Evolutionary conservation across 306 rosid genomes (phyloP).

Genomic region (Lathyrus sativus): DNA sequence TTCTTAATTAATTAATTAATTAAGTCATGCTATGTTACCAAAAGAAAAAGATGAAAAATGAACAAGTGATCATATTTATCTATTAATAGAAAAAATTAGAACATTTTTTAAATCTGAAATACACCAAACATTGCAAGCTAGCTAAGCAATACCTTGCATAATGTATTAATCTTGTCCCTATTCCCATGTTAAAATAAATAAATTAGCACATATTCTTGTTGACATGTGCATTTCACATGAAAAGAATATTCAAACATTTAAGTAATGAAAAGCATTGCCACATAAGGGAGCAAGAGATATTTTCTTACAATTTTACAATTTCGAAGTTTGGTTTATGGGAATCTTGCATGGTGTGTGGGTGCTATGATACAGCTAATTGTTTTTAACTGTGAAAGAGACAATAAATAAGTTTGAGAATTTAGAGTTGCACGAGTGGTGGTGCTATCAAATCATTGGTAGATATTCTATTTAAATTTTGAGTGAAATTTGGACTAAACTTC

Average conservation of each 20-base stretch:
- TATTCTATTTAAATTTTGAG: slow-evolving; percentile 28
- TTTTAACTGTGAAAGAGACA: slow-evolving; percentile 41
- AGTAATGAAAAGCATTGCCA: slow-evolving; percentile 21
- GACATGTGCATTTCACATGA: slow-evolving; percentile 47
- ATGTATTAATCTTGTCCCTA: slow-evolving; percentile 30
- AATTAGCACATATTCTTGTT: slow-evolving; percentile 37
- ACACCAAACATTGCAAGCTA: slow-evolving; percentile 32
- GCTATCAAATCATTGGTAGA: slow-evolving; percentile 41
- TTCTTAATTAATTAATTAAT: not conserved
- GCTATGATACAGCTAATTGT: slow-evolving; percentile 19
- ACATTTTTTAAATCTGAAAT: not conserved
- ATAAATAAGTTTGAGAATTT: slow-evolving; percentile 35
- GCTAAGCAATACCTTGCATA: slow-evolving; percentile 33
- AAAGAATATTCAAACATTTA: slow-evolving; percentile 44
- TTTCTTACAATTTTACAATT: slow-evolving; percentile 35
- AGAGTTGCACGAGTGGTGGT: slow-evolving; percentile 65
- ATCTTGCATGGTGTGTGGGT: slow-evolving; percentile 36
- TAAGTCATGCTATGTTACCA: not conserved
- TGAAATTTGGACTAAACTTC: slow-evolving; percentile 42
- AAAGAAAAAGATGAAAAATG: not conserved
- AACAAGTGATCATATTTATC: not conserved
- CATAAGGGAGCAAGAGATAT: slow-evolving; percentile 33
- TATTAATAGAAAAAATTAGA: not conserved
- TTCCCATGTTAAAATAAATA: slow-evolving; percentile 32
- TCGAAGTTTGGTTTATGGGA: slow-evolving; percentile 22